Conservation (phyloP, 2,329 filamentous ascomycete species). For the Metarhizium humberi region DNA sequence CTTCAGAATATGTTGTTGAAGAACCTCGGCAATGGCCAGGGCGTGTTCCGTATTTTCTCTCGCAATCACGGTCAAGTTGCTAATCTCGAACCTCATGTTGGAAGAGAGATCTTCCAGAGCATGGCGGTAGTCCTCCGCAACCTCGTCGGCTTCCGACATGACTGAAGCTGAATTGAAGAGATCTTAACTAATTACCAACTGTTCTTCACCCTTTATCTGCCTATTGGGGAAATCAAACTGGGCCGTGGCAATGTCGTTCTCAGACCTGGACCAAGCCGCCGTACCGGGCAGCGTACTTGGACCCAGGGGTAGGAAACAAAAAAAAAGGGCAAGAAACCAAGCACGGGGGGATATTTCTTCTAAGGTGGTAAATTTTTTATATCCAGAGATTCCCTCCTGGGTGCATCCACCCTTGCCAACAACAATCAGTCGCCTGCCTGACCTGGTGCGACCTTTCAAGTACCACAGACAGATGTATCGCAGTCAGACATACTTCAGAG, state of each 20-base stretch:
- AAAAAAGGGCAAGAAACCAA: constrained; percentile 3
- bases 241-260: constrained; percentile 3
- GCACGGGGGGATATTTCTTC: constrained; percentile 1
- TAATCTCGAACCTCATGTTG: constrained; percentile 92
- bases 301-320: background rate
- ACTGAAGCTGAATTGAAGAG: constrained; percentile 13
- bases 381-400: constrained; percentile 1
- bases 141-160: constrained; percentile 62
- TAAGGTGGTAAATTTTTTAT: constrained; percentile 6
- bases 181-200: constrained; percentile 1
- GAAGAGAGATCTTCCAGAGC: constrained; percentile 84
- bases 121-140: constrained; percentile 90
- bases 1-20: constrained; percentile 90
- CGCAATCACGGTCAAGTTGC: constrained; percentile 93
- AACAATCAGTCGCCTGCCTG: constrained; percentile 2
- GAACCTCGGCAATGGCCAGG: constrained; percentile 78
- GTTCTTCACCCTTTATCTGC: constrained; percentile 1
- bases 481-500: constrained; percentile 3
- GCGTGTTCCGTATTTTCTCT: constrained; percentile 96
- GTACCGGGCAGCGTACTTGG: constrained; percentile 1
- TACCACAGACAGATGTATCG: background rate
- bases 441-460: constrained; percentile 1
- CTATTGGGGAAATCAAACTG: background rate
- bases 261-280: constrained; percentile 1
- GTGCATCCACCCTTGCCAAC: background rate